These are phyloP conservation scores for Aciculoconidium aculeatum DNA, from an alignment of 805 yeast genomes.

Conservation along the genomic window DNA sequence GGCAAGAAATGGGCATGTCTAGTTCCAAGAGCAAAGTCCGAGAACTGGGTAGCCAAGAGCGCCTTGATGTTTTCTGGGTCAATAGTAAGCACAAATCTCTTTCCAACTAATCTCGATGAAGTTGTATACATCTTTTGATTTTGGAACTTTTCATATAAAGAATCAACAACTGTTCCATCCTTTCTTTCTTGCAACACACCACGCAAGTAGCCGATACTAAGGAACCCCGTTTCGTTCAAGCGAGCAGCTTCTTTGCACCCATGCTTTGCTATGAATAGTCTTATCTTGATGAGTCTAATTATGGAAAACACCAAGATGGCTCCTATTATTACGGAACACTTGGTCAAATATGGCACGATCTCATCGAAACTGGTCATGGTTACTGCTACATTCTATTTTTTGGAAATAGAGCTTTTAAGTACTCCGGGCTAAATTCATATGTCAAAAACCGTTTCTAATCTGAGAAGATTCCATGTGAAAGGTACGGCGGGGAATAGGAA, in stretches of 20 bases:
- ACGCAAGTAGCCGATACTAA: conserved; percentile 10
- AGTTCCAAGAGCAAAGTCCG: conserved; percentile 19
- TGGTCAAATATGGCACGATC: no score
- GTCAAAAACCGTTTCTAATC: no score
- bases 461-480: no score
- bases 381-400: no score
- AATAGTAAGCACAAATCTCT: conserved; percentile 15
- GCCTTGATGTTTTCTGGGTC: conserved; percentile 24
- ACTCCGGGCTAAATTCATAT: no score
- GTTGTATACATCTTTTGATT: conserved; percentile 2
- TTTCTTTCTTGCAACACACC: conserved; percentile 13
- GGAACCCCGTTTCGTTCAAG: conserved; percentile 4
- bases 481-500: no score
- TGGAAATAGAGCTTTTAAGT: no score
- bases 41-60: conserved; percentile 21
- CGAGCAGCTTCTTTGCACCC: conserved; percentile 10
- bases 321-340: conserved; percentile 9
- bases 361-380: no score
- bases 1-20: conserved; percentile 17
- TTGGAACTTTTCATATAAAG: conserved; percentile 7
- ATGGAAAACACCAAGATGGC: conserved; percentile 6
- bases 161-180: conserved; percentile 22
- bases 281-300: conserved; percentile 4
- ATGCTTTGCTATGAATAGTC: conserved; percentile 8
- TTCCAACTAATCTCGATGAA: conserved; percentile 9